Base-by-base conservation (phyloP, 2,329 filamentous ascomycete species). In the Colletotrichum sp. region DNA sequence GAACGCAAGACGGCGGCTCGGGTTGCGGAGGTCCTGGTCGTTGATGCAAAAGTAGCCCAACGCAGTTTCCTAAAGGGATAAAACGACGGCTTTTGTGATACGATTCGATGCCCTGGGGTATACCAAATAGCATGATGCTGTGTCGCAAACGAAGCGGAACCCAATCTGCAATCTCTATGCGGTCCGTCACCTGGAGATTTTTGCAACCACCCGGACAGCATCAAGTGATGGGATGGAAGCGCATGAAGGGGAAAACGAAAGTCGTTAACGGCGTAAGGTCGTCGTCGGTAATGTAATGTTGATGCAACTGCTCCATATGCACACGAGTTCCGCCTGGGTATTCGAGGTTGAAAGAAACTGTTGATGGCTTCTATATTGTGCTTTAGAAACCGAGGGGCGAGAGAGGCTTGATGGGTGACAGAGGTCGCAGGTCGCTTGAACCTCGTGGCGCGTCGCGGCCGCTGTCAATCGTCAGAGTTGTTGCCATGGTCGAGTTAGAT, bases 381-480 rank as follows among this genome's bases (percentile, higher is more conserved):
- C 38, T 78, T 83, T 83, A 90, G 78, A 93, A 90, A 76, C 91
- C 89, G 80, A 93, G 85, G 15, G 92, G 92, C 43, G 91, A 93
- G 62, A 93, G 83, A 56, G 92, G 92, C 82, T 92, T 91, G 80
- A 94, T 93, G 6, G 92, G 92, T 75, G 92, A 93, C 43, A 94
- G 82, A 4, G 91, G 91, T 58, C 90, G 86, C 58, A 92, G 79
- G 67, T 91, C 89, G 32, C 83, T 84, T 2, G 83, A 82, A 52
- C 82, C 80, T 66, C 82, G 79, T 52, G 80, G 83, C 10, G 80
- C 79, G 30, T 87, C 84, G 55, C 81, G 82, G 26, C 88, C 85
- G 75, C 85, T 88, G 62, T 85, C 84, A 65, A 87, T 83, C n/a
- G 87, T 88, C 70, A 89, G 79, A 12, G 85, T 87, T 16, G 87